These are phyloP conservation scores for Diaporthe australafricana DNA, from an alignment of 2,329 filamentous ascomycete species.

Conservation along the genomic window DNA sequence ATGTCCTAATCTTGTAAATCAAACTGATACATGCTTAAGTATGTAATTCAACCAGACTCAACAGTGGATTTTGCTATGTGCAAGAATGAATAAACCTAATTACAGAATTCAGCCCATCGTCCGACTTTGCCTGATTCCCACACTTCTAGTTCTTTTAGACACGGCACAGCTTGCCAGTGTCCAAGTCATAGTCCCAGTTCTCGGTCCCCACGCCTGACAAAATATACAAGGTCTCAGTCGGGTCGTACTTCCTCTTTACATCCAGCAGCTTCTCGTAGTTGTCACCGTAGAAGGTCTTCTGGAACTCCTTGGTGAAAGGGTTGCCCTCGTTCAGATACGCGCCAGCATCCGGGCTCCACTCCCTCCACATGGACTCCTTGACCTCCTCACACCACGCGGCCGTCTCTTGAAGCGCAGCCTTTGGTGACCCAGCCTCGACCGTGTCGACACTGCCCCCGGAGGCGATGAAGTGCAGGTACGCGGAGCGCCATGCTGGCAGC, in stretches of 20 bases:
- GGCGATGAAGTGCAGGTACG: slow-evolving; percentile 34
- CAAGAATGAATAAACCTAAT: background rate
- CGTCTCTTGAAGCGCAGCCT: slow-evolving; percentile 8
- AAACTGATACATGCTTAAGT: no score
- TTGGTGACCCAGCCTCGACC: background rate
- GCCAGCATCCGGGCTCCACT: slow-evolving; percentile 35
- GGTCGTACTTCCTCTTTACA: slow-evolving; percentile 43
- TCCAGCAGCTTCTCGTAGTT: slow-evolving; percentile 38
- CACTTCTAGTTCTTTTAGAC: background rate
- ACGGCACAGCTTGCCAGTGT: slow-evolving; percentile 19
- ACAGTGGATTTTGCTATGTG: no score
- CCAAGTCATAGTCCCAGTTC: slow-evolving; percentile 30
- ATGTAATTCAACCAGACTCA: no score
- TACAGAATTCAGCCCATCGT: no score
- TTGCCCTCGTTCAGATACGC: slow-evolving; percentile 49
- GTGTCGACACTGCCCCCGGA: background rate
- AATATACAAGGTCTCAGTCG: slow-evolving; percentile 37
- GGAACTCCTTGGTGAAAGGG: slow-evolving; percentile 35
- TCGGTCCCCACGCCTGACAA: slow-evolving; percentile 37
- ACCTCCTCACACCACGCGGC: slow-evolving; percentile 30
- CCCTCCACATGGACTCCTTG: slow-evolving; percentile 30
- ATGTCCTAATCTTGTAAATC: no score
- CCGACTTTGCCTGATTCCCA: background rate
- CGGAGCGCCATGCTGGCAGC: slow-evolving; percentile 27
- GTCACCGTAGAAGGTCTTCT: slow-evolving; percentile 41